These are phyloP conservation scores for Meripilus lineatus DNA, from an alignment of 1,284 basidiomycete species.

Conservation along the genomic window DNA sequence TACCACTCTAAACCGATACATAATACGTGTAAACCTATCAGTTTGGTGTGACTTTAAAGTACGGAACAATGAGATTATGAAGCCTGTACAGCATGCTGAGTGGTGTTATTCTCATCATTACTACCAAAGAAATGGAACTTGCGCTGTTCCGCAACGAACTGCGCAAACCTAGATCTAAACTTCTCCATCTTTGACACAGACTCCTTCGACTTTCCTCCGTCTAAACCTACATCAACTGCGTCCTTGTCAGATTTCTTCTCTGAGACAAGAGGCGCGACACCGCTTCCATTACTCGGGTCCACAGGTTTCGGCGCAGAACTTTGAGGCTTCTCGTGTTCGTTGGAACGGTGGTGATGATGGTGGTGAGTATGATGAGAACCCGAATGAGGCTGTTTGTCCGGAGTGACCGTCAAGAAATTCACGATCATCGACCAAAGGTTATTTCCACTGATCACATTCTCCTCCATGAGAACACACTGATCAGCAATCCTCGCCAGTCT, in stretches of 20 bases:
- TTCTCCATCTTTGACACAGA: constrained; percentile 15
- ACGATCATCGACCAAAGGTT: constrained; percentile 65
- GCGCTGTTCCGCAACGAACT: constrained; percentile 18
- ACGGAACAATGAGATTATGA: too few relatives aligned
- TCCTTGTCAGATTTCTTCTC: too few relatives aligned
- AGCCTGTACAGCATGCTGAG: too few relatives aligned
- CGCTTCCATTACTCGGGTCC: not conserved
- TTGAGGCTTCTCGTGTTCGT: not conserved
- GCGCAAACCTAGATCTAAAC: constrained; percentile 22
- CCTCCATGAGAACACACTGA: constrained; percentile 50
- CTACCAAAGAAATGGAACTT: not conserved
- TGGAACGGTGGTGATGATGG: not conserved
- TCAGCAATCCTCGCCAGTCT: constrained; percentile 68
- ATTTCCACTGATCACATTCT: constrained; percentile 56
- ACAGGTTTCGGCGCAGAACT: too few relatives aligned
- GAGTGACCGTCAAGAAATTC: constrained; percentile 48
- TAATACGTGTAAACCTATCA: too few relatives aligned
- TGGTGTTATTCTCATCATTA: not conserved
- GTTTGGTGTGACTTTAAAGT: too few relatives aligned
- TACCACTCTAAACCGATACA: too few relatives aligned
- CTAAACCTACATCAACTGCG: too few relatives aligned
- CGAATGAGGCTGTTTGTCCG: constrained; percentile 24
- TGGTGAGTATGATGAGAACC: constrained; percentile 8
- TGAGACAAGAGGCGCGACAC: too few relatives aligned
- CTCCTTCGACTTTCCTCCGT: constrained; percentile 2